These are phyloP conservation scores for Chlamydomonas reinhardtii DNA, from an alignment of 163 green algal species.

Conservation along the genomic window DNA sequence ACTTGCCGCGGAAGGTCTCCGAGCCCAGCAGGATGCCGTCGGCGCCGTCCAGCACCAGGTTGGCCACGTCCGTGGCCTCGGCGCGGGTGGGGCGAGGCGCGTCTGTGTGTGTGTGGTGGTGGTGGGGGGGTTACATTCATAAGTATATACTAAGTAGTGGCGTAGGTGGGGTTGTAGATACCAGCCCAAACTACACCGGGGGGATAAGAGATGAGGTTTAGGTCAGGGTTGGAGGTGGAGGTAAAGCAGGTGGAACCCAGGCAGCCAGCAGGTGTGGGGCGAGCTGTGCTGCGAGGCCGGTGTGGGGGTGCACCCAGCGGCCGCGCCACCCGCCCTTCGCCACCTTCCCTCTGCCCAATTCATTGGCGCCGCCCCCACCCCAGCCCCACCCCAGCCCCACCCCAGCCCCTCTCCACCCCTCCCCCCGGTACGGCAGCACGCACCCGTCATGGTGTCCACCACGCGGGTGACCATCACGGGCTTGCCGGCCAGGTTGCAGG, in stretches of 20 bases:
- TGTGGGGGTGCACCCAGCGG: too few relatives aligned
- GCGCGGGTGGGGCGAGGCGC: slow-evolving; percentile 78
- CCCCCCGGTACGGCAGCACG: neutral
- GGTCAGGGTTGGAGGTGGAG: too few relatives aligned
- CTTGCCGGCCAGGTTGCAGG: slow-evolving; percentile 82
- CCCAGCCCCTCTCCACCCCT: neutral
- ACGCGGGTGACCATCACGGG: slow-evolving; percentile 79
- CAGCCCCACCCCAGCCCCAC: neutral
- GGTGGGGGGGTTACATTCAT: too few relatives aligned
- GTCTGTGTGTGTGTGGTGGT: slow-evolving; percentile 17
- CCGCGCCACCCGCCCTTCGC: too few relatives aligned
- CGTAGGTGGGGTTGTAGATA: neutral
- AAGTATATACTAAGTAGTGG: too few relatives aligned
- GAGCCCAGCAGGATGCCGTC: slow-evolving; percentile 85
- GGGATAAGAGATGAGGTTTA: too few relatives aligned
- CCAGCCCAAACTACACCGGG: too few relatives aligned
- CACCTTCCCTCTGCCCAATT: too few relatives aligned
- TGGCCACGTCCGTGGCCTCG: slow-evolving; percentile 92
- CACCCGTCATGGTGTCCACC: slow-evolving; percentile 81
- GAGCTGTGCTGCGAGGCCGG: too few relatives aligned
- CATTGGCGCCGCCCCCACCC: too few relatives aligned
- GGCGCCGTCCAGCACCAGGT: slow-evolving; percentile 91
- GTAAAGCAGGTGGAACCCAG: too few relatives aligned
- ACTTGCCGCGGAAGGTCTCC: slow-evolving; percentile 83
- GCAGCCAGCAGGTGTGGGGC: too few relatives aligned